phyloP scores from a whole-genome alignment of 306 rosid genomes.

The Cotoneaster glaucophyllus region DNA sequence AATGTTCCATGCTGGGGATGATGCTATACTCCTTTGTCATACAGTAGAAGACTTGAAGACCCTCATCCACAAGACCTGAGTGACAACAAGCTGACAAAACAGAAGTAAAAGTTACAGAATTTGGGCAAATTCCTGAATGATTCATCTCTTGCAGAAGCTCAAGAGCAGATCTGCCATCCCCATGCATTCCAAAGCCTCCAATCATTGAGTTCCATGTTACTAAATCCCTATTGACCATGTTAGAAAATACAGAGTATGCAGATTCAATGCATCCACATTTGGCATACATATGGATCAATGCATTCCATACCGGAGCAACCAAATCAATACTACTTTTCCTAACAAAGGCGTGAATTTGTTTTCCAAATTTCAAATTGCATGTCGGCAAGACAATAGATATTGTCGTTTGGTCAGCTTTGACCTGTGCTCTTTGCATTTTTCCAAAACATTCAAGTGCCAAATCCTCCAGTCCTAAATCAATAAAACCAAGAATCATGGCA shows the following conservation, averaged over 20 bases:
- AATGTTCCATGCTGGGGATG: constrained; percentile 33
- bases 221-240: constrained; percentile 30
- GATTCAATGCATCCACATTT: constrained; percentile 32
- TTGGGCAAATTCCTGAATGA: constrained; percentile 18
- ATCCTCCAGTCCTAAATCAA: constrained; percentile 26
- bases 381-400: constrained; percentile 34
- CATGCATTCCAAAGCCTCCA: constrained; percentile 43
- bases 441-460: constrained; percentile 31
- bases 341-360: constrained; percentile 33
- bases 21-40: constrained; percentile 32
- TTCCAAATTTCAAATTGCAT: constrained; percentile 38
- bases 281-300: constrained; percentile 38
- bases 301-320: constrained; percentile 29
- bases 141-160: constrained; percentile 38
- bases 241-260: constrained; percentile 34
- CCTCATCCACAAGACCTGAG: constrained; percentile 43
- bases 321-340: constrained; percentile 13
- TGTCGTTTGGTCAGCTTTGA: constrained; percentile 30
- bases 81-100: constrained; percentile 48
- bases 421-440: constrained; percentile 32
- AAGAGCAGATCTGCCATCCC: constrained; percentile 35
- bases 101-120: constrained; percentile 39
- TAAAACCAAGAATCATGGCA: constrained; percentile 39
- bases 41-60: constrained; percentile 37
- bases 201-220: constrained; percentile 48